These are phyloP conservation scores for Lanzia echinophila DNA, from an alignment of 2,329 filamentous ascomycete genomes.

Conservation along the genomic window DNA sequence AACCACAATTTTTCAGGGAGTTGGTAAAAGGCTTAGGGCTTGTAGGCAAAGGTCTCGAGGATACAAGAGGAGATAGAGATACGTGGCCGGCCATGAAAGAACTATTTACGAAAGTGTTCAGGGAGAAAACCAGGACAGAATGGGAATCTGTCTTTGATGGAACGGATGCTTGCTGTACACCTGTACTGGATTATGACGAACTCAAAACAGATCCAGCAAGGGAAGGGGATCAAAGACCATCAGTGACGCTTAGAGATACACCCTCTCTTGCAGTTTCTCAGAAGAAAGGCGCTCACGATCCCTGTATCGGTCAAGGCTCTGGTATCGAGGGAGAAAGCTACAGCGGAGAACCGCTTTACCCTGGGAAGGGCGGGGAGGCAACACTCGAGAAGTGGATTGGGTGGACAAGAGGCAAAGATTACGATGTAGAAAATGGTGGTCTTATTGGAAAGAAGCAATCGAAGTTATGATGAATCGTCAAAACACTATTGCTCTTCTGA, in stretches of 20 bases:
- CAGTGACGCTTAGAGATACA: constrained; percentile 61
- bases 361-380: constrained; percentile 68
- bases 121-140: constrained; percentile 60
- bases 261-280: constrained; percentile 58
- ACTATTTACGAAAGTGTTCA: constrained; percentile 59
- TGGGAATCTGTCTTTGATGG: constrained; percentile 87
- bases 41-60: constrained; percentile 42
- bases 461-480: constrained; percentile 35
- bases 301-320: constrained; percentile 48
- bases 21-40: constrained; percentile 64
- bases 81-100: constrained; percentile 62
- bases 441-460: constrained; percentile 44
- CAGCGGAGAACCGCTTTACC: constrained; percentile 47
- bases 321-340: constrained; percentile 65
- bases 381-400: constrained; percentile 67
- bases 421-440: constrained; percentile 56
- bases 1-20: constrained; percentile 73
- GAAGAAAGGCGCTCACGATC: constrained; percentile 33
- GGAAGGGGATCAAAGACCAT: constrained; percentile 64
- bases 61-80: constrained; percentile 49
- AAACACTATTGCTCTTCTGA: not conserved
- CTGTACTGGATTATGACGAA: constrained; percentile 70
- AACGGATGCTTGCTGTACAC: constrained; percentile 88
- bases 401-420: constrained; percentile 68
- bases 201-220: constrained; percentile 46